Conservation (phyloP, 345 rosid species). For the Aquilaria yunnanensis region DNA sequence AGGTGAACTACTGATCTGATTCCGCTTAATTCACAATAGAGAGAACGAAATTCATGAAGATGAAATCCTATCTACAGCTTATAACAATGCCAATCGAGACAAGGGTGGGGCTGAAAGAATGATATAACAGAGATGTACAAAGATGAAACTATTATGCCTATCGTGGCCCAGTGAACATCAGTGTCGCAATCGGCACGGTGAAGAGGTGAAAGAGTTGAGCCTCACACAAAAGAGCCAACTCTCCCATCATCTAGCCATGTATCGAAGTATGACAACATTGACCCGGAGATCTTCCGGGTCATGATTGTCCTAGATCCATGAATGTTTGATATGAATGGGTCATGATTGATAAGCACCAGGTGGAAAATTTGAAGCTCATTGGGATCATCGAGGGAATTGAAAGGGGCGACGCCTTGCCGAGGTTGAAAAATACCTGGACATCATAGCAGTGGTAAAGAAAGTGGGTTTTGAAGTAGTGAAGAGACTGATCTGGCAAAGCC, state of each 20-base stretch:
- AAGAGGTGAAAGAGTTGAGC: no score
- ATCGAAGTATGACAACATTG: slow-evolving; percentile 78
- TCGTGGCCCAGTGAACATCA: no score
- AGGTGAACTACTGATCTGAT: no score
- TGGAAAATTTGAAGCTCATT: slow-evolving; percentile 44
- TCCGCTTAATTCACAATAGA: no score
- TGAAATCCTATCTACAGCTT: no score
- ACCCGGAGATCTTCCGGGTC: slow-evolving; percentile 70
- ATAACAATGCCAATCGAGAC: no score
- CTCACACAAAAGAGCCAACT: no score
- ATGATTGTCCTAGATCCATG: slow-evolving; percentile 63
- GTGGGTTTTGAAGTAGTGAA: slow-evolving; percentile 86
- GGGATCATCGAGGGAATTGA: slow-evolving; percentile 85
- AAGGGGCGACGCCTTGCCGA: slow-evolving; percentile 86
- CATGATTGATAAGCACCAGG: slow-evolving; percentile 57
- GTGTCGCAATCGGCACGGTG: no score
- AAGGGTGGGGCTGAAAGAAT: no score
- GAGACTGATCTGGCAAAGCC: slow-evolving; percentile 82
- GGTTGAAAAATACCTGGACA: slow-evolving; percentile 53
- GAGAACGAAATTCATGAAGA: no score
- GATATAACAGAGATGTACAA: no score
- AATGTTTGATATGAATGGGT: slow-evolving; percentile 93
- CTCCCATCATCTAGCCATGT: slow-evolving; percentile 59
- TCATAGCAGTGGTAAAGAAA: slow-evolving; percentile 48
- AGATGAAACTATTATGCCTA: no score